These are phyloP conservation scores for Phytophthora sansomeana DNA, from an alignment of 352 stramenopile species.

Conservation along the genomic window DNA sequence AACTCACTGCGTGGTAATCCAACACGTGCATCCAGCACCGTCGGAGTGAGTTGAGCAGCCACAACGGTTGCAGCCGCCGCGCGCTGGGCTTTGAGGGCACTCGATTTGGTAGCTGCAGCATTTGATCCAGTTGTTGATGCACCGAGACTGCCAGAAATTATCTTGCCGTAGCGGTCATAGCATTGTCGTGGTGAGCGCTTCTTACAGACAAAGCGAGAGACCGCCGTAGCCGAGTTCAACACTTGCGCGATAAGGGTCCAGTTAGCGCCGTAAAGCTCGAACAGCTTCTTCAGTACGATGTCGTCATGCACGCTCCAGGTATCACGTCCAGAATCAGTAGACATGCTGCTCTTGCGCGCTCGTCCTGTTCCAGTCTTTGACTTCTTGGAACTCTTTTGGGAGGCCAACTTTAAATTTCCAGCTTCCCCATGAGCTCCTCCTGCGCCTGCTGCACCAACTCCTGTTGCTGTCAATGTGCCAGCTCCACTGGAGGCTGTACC, in stretches of 20 bases:
- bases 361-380: constrained; percentile 49
- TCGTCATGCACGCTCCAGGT: constrained; percentile 81
- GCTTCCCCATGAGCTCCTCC: constrained; percentile 27
- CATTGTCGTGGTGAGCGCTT: constrained; percentile 86
- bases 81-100: constrained; percentile 53
- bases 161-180: constrained; percentile 87
- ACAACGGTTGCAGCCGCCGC: constrained; percentile 41
- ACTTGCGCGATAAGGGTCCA: constrained; percentile 90
- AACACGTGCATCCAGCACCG: constrained; percentile 66
- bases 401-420: constrained; percentile 26
- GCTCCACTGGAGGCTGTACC: constrained; percentile 25
- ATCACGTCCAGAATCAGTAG: constrained; percentile 58
- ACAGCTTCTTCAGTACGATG: constrained; percentile 83
- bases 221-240: constrained; percentile 75
- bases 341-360: constrained; percentile 71
- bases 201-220: constrained; percentile 78
- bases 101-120: constrained; percentile 28
- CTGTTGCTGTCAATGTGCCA: constrained; percentile 12
- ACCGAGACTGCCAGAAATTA: constrained; percentile 67
- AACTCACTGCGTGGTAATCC: constrained; percentile 63
- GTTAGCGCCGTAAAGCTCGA: constrained; percentile 88
- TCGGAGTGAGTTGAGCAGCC: constrained; percentile 48
- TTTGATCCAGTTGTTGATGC: constrained; percentile 12
- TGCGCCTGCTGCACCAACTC: constrained; percentile 1
- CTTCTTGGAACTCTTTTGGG: constrained; percentile 63